Evolutionary conservation across 75 land plant species (phyloP).

Genomic region (Pinus albicaulis): DNA sequence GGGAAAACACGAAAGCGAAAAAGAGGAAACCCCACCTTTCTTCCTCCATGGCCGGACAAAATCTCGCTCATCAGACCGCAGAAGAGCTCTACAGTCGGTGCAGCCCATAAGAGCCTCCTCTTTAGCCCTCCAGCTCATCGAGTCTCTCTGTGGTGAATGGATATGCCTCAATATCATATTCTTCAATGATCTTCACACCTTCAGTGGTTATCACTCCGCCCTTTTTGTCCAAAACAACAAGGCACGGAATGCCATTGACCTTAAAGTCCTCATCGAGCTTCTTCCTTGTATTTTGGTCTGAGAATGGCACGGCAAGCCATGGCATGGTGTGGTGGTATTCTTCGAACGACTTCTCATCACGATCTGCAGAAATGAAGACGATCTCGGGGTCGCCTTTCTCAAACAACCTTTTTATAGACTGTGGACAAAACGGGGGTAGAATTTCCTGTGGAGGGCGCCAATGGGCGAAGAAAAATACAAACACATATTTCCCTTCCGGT

Average conservation of each 20-base stretch:
- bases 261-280: slow-evolving; percentile 27
- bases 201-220: slow-evolving; percentile 31
- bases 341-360: slow-evolving; percentile 42
- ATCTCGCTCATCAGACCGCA: slow-evolving; percentile 35
- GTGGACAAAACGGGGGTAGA: slow-evolving; percentile 52
- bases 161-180: slow-evolving; percentile 48
- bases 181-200: slow-evolving; percentile 27
- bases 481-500: slow-evolving; percentile 47
- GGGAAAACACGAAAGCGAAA: background rate
- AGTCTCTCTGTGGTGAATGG: slow-evolving; percentile 58
- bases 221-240: slow-evolving; percentile 43
- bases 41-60: slow-evolving; percentile 36
- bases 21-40: slow-evolving; percentile 21
- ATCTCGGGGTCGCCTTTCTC: slow-evolving; percentile 46
- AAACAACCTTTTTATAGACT: slow-evolving; percentile 37
- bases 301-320: slow-evolving; percentile 76
- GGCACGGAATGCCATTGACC: slow-evolving; percentile 50
- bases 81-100: slow-evolving; percentile 48
- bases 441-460: slow-evolving; percentile 64
- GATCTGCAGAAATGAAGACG: slow-evolving; percentile 46
- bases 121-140: slow-evolving; percentile 17
- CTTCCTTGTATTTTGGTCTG: slow-evolving; percentile 38
- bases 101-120: slow-evolving; percentile 31
- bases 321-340: slow-evolving; percentile 69
- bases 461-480: slow-evolving; percentile 70